A percentile compares a stretch with the other conserved stretches of the same genome.
phyloP scores from a whole-genome alignment of 2,329 filamentous ascomycete species.

The Trichoderma gracile region DNA sequence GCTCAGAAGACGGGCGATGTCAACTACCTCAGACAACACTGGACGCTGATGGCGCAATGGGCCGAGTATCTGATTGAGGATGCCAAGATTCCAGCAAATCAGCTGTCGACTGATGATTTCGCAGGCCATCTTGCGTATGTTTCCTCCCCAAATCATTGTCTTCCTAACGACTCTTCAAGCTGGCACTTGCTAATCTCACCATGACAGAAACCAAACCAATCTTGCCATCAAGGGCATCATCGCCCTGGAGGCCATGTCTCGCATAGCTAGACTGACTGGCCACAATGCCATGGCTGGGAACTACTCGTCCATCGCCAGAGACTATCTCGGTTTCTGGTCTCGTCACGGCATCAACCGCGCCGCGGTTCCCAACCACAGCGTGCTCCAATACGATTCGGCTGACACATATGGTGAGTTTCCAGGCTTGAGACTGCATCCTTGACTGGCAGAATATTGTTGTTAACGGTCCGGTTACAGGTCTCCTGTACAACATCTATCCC shows the following conservation, averaged over 20 bases:
- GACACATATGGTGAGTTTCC: constrained; percentile 44
- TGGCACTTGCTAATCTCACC: neutral
- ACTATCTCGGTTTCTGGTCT: constrained; percentile 74
- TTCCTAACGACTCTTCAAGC: neutral
- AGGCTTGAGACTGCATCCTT: neutral
- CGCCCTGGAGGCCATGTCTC: constrained; percentile 77
- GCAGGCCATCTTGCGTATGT: constrained; percentile 63
- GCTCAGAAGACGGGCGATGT: constrained; percentile 57
- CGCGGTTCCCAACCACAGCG: constrained; percentile 64
- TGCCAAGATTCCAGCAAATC: constrained; percentile 71
- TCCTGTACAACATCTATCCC: constrained; percentile 79
- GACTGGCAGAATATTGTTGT: neutral
- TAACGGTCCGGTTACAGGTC: constrained; percentile 22
- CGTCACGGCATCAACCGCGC: constrained; percentile 68
- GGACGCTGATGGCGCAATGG: constrained; percentile 74
- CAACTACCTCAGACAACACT: constrained; percentile 64
- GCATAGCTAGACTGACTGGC: constrained; percentile 64
- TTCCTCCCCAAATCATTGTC: neutral
- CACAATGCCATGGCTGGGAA: constrained; percentile 57
- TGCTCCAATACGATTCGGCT: constrained; percentile 72
- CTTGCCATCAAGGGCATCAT: constrained; percentile 82
- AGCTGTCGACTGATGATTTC: constrained; percentile 82
- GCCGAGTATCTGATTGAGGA: constrained; percentile 76
- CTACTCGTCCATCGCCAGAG: constrained; percentile 63
- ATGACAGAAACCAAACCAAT: constrained; percentile 46